These are phyloP conservation scores for Xylaria sp. DNA, from an alignment of 2,329 filamentous ascomycete species.

Conservation along the genomic window DNA sequence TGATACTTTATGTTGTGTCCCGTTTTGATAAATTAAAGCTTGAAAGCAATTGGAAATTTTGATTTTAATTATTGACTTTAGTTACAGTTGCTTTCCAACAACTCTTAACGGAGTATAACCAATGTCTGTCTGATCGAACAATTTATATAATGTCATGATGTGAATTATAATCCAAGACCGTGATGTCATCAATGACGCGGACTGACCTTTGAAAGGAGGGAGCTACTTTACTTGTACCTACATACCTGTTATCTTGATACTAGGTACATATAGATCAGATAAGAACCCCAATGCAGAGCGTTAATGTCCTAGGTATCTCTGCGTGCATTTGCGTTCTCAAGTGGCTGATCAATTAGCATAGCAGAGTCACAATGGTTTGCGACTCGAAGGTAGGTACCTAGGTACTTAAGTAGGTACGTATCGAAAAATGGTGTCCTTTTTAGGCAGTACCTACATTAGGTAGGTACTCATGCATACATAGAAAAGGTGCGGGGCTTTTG, in stretches of 20 bases:
- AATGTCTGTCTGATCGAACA: background rate
- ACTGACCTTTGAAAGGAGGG: slow-evolving; percentile 6
- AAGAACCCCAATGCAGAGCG: background rate
- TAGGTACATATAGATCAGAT: background rate
- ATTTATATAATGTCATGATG: slow-evolving; percentile 7
- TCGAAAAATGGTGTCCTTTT: background rate
- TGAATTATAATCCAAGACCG: slow-evolving; percentile 21
- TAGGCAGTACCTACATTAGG: background rate
- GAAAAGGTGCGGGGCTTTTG: slow-evolving; percentile 25
- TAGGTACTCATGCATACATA: no score
- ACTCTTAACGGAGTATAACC: background rate
- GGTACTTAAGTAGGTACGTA: background rate
- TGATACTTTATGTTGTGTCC: background rate
- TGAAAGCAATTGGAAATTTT: background rate
- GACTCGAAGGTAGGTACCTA: background rate
- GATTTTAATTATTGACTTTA: background rate
- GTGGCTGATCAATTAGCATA: no score
- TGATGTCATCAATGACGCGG: slow-evolving; percentile 38
- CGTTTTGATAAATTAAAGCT: background rate
- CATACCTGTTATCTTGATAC: background rate
- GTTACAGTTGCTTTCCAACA: background rate
- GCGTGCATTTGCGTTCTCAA: background rate
- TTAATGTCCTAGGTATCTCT: background rate
- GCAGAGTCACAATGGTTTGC: no score
- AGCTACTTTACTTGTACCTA: background rate